A percentile compares a stretch with the other conserved stretches of the same genome.
phyloP scores from a whole-genome alignment of 257 asterid genomes.

The Verbascum thapsus region DNA sequence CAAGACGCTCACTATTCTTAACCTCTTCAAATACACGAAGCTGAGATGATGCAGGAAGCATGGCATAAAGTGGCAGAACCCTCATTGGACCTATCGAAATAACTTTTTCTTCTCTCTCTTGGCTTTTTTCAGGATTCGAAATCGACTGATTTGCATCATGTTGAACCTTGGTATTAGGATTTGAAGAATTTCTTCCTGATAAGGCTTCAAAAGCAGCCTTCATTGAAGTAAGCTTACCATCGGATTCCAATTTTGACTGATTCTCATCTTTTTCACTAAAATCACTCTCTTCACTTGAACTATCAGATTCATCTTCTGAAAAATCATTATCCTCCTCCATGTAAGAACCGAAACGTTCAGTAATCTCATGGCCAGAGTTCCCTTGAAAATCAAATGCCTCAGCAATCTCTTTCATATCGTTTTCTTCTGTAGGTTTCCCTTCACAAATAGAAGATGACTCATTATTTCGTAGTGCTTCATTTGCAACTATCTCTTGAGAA shows the following conservation, averaged over 20 bases:
- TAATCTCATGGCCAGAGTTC: constrained; percentile 52
- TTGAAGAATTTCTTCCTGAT: constrained; percentile 42
- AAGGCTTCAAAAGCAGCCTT: constrained; percentile 82
- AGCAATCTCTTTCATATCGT: constrained; percentile 59
- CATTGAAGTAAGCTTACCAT: constrained; percentile 48
- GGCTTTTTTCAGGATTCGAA: constrained; percentile 29
- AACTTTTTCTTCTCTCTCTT: constrained; percentile 35
- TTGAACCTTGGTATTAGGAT: constrained; percentile 33
- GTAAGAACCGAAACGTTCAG: constrained; percentile 63
- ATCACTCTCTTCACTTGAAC: constrained; percentile 81
- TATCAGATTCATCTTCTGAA: constrained; percentile 63
- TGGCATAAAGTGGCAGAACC: constrained; percentile 88
- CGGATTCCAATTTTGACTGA: constrained; percentile 43
- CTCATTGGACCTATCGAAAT: constrained; percentile 49
- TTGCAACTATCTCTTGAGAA: constrained; percentile 53
- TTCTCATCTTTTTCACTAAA: constrained; percentile 52
- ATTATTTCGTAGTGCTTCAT: constrained; percentile 33
- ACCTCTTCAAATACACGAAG: constrained; percentile 83
- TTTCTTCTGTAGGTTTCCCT: constrained; percentile 45
- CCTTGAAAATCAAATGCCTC: constrained; percentile 80
- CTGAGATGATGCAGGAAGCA: constrained; percentile 97
- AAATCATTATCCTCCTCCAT: constrained; percentile 60
- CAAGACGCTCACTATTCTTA: constrained; percentile 78
- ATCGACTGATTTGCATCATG: constrained; percentile 30
- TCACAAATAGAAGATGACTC: constrained; percentile 36